A percentile compares a stretch with the other conserved stretches of the same genome.
Evolutionary conservation across 805 yeast species (phyloP).

Genomic region (Candida ficus): DNA sequence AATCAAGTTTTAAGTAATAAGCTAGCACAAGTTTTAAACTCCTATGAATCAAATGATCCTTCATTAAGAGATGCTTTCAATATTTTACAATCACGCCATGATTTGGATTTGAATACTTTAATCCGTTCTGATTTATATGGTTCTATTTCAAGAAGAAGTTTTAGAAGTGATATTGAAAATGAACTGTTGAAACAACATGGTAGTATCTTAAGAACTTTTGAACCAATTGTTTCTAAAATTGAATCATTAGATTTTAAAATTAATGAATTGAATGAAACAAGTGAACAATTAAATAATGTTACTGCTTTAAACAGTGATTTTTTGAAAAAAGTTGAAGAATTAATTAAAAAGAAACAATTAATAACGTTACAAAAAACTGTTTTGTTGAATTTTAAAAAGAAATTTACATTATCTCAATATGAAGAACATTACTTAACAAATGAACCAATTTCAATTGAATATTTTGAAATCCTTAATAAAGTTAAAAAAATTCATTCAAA

Average conservation of each 20-base stretch:
- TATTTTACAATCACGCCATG: constrained; percentile 30
- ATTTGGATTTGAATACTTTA: constrained; percentile 15
- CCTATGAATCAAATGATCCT: constrained; percentile 27
- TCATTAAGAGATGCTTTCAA: constrained; percentile 30
- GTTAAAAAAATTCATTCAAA: constrained; percentile 61
- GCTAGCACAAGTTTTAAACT: constrained; percentile 30
- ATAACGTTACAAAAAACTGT: constrained; percentile 43
- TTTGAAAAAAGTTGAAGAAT: constrained; percentile 14
- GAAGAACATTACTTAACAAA: constrained; percentile 59
- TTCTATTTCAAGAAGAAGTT: constrained; percentile 51
- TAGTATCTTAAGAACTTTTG: constrained; percentile 40
- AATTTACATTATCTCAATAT: constrained; percentile 63
- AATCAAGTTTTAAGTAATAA: constrained; percentile 30
- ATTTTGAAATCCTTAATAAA: constrained; percentile 54
- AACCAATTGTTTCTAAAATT: constrained; percentile 39
- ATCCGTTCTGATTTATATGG: constrained; percentile 43
- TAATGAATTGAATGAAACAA: constrained; percentile 16
- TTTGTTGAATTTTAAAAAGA: constrained; percentile 47
- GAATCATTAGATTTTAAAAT: constrained; percentile 24
- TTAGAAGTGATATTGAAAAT: constrained; percentile 55
- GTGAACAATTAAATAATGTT: constrained; percentile 10
- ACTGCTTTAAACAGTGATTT: constrained; percentile 14
- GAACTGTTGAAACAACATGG: constrained; percentile 55
- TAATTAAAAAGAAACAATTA: constrained; percentile 18
- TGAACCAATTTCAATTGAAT: constrained; percentile 40